Percentiles rank a stretch among this genome's conserved stretches.
phyloP scores from a whole-genome alignment of 2,329 filamentous ascomycete genomes.

The Fusarium marasasianum region DNA sequence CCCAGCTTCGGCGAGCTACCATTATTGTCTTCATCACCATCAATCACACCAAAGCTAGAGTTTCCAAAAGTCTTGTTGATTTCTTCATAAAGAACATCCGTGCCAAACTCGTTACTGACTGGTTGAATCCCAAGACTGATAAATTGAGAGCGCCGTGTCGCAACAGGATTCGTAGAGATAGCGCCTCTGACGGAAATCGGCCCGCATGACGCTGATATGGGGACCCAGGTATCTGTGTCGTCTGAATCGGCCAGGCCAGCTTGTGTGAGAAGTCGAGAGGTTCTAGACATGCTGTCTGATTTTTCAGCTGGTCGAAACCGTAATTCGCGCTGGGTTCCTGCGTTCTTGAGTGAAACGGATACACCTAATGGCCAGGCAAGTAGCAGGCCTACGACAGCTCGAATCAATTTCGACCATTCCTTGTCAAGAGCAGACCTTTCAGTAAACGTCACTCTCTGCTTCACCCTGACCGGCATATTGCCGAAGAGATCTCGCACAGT shows the following conservation, averaged over 20 bases:
- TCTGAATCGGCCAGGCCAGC: constrained; percentile 67
- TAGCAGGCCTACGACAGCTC: constrained; percentile 69
- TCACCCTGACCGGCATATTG: constrained; percentile 88
- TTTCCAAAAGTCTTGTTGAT: constrained; percentile 80
- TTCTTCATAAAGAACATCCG: constrained; percentile 77
- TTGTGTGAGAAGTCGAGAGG: constrained; percentile 69
- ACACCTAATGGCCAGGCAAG: constrained; percentile 72
- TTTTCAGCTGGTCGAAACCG: constrained; percentile 47
- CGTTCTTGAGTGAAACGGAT: constrained; percentile 68
- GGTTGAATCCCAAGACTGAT: constrained; percentile 80
- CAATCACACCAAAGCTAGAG: constrained; percentile 78
- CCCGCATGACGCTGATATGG: constrained; percentile 72
- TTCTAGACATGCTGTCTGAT: constrained; percentile 33
- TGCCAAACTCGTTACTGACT: constrained; percentile 62
- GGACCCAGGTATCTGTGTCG: constrained; percentile 71
- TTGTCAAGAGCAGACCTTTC: constrained; percentile 63
- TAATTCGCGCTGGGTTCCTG: constrained; percentile 48
- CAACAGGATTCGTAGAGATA: constrained; percentile 75
- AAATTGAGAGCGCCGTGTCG: constrained; percentile 80
- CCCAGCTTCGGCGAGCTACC: constrained; percentile 51
- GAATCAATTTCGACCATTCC: constrained; percentile 72
- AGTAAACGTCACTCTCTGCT: constrained; percentile 71
- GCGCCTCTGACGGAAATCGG: constrained; percentile 72
- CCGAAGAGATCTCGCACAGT: constrained; percentile 85
- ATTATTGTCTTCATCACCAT: constrained; percentile 55